Percentiles rank a stretch among this genome's conserved stretches.
phyloP scores from a whole-genome alignment of 495 filamentous ascomycete genomes.

The Penicillium canariense region DNA sequence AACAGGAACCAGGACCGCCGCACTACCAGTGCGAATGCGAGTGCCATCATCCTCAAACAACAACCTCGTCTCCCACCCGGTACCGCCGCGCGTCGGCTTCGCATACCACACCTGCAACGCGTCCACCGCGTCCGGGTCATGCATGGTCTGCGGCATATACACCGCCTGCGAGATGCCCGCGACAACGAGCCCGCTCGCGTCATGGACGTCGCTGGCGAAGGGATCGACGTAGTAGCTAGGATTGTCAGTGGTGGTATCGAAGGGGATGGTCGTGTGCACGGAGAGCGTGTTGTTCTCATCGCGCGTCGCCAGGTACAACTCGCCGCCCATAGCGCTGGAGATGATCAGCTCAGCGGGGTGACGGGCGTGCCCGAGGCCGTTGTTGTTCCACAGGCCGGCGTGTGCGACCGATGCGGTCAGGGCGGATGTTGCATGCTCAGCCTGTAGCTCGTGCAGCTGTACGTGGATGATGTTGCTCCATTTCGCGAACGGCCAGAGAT shows the following conservation, averaged over 20 bases:
- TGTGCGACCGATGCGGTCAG: slow-evolving; percentile 46
- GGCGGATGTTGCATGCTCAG: slow-evolving; percentile 23
- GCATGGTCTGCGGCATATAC: slow-evolving; percentile 30
- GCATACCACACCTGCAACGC: slow-evolving; percentile 50
- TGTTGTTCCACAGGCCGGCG: slow-evolving; percentile 47
- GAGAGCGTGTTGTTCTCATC: slow-evolving; percentile 34
- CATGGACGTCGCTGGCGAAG: slow-evolving; percentile 28
- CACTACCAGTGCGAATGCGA: slow-evolving; percentile 49
- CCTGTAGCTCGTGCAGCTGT: slow-evolving; percentile 19
- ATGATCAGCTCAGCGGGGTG: slow-evolving; percentile 49
- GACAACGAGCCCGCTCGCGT: slow-evolving; percentile 56
- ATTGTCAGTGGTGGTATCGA: slow-evolving; percentile 55
- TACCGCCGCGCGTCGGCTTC: slow-evolving; percentile 19
- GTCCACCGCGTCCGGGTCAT: slow-evolving; percentile 40
- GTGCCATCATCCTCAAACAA: slow-evolving; percentile 60
- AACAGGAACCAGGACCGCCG: slow-evolving; percentile 53
- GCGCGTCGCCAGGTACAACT: slow-evolving; percentile 29
- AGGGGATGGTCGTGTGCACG: slow-evolving; percentile 37
- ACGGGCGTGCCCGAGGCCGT: slow-evolving; percentile 56
- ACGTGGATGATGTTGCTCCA: slow-evolving; percentile 41
- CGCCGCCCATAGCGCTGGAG: slow-evolving; percentile 35
- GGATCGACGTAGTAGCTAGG: slow-evolving; percentile 54
- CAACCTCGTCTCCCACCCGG: slow-evolving; percentile 41
- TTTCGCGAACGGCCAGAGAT: slow-evolving; percentile 35
- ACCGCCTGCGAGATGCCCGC: slow-evolving; percentile 46